phyloP scores from a whole-genome alignment of 305 asterid species.

The Fraxinus xanthoxyloides region DNA sequence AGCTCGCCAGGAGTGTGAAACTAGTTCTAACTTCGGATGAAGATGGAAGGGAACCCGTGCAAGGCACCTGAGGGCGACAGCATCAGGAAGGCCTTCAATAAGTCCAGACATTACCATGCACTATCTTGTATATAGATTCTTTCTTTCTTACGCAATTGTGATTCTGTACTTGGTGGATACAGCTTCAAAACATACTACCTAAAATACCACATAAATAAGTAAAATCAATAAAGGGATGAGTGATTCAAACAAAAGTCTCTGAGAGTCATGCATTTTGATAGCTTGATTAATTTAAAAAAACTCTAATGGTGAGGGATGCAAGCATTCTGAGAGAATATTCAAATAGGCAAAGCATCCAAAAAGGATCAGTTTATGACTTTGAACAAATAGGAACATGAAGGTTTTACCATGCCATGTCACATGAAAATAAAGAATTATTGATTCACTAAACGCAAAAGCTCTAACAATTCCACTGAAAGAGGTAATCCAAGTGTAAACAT shows the following conservation, averaged over 20 bases:
- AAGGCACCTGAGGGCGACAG: slow-evolving; percentile 87
- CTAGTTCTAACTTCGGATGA: slow-evolving; percentile 73
- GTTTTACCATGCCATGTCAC: slow-evolving; percentile 1
- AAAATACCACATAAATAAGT: slow-evolving; percentile 21
- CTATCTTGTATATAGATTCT: slow-evolving; percentile 24
- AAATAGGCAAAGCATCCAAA: background rate
- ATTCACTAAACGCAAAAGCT: background rate
- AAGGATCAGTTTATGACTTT: background rate
- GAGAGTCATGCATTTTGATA: background rate
- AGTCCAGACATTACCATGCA: slow-evolving; percentile 70
- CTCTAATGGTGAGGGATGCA: background rate
- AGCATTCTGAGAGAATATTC: background rate
- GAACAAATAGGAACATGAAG: background rate
- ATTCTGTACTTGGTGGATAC: slow-evolving; percentile 18
- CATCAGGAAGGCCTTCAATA: slow-evolving; percentile 98
- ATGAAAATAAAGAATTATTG: background rate
- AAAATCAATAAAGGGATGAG: background rate
- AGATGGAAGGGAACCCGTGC: slow-evolving; percentile 91
- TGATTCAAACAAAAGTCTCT: background rate
- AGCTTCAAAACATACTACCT: slow-evolving; percentile 26
- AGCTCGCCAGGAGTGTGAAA: slow-evolving; percentile 85
- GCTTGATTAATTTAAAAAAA: background rate
- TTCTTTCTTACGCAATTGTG: background rate
- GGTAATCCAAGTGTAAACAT: background rate
- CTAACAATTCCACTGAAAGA: background rate